phyloP scores from a whole-genome alignment of 2,329 filamentous ascomycete species.

The Talaromyces amestolkiae region DNA sequence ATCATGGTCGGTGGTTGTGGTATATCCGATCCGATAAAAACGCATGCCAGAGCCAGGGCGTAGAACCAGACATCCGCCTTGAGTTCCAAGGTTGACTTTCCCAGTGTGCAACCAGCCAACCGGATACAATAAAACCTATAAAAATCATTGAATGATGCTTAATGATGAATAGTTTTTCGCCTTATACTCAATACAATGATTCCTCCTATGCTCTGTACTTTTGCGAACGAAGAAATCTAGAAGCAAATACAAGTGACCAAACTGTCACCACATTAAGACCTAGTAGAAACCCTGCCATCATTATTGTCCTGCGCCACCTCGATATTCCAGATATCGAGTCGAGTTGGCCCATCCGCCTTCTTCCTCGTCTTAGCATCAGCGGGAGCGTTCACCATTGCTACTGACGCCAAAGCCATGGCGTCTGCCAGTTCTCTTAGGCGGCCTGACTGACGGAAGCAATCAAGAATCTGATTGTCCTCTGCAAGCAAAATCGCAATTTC shows the following conservation, averaged over 20 bases:
- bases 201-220: not conserved
- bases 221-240: not conserved
- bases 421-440: slow-evolving; percentile 75
- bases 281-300: not conserved
- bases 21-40: not conserved
- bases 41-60: slow-evolving; percentile 16
- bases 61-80: not conserved
- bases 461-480: slow-evolving; percentile 64
- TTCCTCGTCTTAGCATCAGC: slow-evolving; percentile 45
- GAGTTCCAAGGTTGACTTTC: not conserved
- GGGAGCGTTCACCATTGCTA: slow-evolving; percentile 59
- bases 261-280: not conserved
- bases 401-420: slow-evolving; percentile 73
- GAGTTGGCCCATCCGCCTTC: slow-evolving; percentile 34
- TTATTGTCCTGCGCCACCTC: slow-evolving; percentile 29
- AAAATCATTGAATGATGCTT: not conserved
- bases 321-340: slow-evolving; percentile 41
- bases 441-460: slow-evolving; percentile 61
- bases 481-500: slow-evolving; percentile 78
- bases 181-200: not conserved
- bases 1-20: not conserved
- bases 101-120: not conserved
- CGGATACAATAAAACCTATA: not conserved
- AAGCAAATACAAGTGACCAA: not conserved
- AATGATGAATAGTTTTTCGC: not conserved